Evolutionary conservation across 176 grass and related monocot species (phyloP).

Genomic region (Tillandsia fasciculata): DNA sequence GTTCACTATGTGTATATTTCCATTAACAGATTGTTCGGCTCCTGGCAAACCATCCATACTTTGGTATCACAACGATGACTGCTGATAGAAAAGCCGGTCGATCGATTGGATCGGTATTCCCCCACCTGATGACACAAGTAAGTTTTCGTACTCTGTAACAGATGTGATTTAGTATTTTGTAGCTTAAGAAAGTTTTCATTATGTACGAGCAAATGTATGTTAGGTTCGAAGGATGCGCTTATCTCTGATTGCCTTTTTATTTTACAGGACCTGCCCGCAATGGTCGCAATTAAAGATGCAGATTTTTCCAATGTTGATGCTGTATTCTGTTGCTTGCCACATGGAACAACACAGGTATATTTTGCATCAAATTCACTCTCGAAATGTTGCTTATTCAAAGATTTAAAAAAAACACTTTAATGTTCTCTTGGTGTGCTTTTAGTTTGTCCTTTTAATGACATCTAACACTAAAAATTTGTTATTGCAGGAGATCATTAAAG

Average conservation of each 20-base stretch:
- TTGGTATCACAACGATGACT: constrained; percentile 69
- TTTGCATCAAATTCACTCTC: neutral
- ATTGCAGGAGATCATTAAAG: constrained; percentile 84
- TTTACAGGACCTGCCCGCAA: constrained; percentile 62
- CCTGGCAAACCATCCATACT: constrained; percentile 74
- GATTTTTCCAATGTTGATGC: constrained; percentile 91
- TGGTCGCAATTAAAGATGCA: constrained; percentile 88
- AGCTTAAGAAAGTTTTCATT: neutral
- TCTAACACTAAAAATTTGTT: constrained; percentile 5
- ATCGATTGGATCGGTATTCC: constrained; percentile 82
- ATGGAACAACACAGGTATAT: constrained; percentile 87
- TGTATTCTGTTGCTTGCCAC: constrained; percentile 99
- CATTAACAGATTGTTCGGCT: constrained; percentile 65
- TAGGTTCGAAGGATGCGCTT: neutral
- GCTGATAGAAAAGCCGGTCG: constrained; percentile 94
- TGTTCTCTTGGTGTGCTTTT: neutral
- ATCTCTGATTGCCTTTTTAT: constrained; percentile 19
- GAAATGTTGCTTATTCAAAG: too few relatives aligned
- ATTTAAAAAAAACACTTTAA: neutral
- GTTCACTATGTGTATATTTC: neutral
- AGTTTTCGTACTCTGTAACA: constrained; percentile 1
- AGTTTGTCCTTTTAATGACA: neutral
- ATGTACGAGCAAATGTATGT: neutral
- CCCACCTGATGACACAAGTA: constrained; percentile 77
- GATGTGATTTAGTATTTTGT: neutral